phyloP scores from a whole-genome alignment of 805 yeast species.

The Pichia eremophila region DNA sequence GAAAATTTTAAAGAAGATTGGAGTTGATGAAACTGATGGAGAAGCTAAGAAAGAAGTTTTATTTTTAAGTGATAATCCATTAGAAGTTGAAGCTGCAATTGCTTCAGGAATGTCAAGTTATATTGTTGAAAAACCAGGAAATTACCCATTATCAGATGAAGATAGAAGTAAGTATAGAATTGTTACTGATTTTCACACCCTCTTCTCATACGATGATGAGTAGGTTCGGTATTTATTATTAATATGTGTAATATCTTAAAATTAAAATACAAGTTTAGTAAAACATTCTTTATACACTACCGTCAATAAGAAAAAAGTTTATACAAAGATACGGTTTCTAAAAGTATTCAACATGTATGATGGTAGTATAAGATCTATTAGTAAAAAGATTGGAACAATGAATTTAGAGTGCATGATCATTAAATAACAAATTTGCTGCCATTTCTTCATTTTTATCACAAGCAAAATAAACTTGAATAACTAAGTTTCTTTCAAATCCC shows the following conservation, averaged over 20 bases:
- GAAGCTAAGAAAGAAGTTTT: slow-evolving; percentile 29
- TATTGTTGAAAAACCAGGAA: slow-evolving; percentile 70
- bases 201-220: slow-evolving; percentile 8
- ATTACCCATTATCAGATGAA: slow-evolving; percentile 37
- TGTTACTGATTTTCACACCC: slow-evolving; percentile 24
- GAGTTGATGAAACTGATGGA: slow-evolving; percentile 14
- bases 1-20: slow-evolving; percentile 34
- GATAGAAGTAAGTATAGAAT: slow-evolving; percentile 22
- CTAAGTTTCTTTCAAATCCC: slow-evolving; percentile 84
- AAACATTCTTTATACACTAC: not conserved
- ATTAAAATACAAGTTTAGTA: not conserved
- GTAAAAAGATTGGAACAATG: not conserved
- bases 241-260: not conserved
- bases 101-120: slow-evolving; percentile 50
- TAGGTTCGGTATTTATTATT: not conserved
- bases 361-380: not conserved
- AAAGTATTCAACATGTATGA: not conserved
- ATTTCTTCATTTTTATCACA: slow-evolving; percentile 96
- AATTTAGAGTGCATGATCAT: slow-evolving; percentile 32
- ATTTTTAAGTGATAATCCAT: slow-evolving; percentile 73
- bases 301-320: not conserved
- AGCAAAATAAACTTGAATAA: slow-evolving; percentile 90
- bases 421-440: slow-evolving; percentile 85
- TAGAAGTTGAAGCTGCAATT: slow-evolving; percentile 69
- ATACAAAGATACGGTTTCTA: not conserved